phyloP scores from a whole-genome alignment of 2,329 filamentous ascomycete species.

The Nemania sp. region DNA sequence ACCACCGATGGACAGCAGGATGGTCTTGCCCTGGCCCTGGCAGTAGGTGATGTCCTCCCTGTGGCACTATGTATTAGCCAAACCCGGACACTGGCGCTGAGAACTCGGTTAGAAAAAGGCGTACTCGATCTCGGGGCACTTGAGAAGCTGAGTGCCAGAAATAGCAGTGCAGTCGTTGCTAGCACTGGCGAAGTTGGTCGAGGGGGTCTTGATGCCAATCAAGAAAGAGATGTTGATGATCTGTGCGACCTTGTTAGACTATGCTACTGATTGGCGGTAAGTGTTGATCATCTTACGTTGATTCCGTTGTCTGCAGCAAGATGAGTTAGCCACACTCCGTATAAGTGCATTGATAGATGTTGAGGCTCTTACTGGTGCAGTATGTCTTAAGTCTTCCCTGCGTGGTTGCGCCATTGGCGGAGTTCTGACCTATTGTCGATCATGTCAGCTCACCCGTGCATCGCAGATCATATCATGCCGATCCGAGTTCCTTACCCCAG shows the following conservation, averaged over 20 bases:
- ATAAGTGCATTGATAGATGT: neutral
- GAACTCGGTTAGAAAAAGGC: slow-evolving; percentile 31
- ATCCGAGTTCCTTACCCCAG: slow-evolving; percentile 55
- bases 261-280: neutral
- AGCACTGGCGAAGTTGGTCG: slow-evolving; percentile 67
- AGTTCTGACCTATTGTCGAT: slow-evolving; percentile 60
- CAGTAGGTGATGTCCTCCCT: slow-evolving; percentile 60
- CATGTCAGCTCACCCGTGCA: slow-evolving; percentile 18
- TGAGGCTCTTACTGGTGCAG: slow-evolving; percentile 52
- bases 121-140: slow-evolving; percentile 68
- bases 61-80: slow-evolving; percentile 6
- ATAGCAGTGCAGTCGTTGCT: slow-evolving; percentile 65
- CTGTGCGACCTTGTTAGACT: slow-evolving; percentile 37
- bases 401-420: slow-evolving; percentile 50
- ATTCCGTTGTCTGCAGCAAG: slow-evolving; percentile 47
- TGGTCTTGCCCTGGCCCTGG: slow-evolving; percentile 69
- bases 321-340: neutral
- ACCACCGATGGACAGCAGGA: slow-evolving; percentile 72
- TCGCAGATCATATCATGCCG: neutral
- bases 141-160: slow-evolving; percentile 57
- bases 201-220: slow-evolving; percentile 55
- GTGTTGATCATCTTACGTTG: slow-evolving; percentile 44
- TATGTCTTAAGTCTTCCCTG: slow-evolving; percentile 62
- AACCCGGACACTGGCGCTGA: neutral
- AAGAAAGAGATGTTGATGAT: slow-evolving; percentile 69